Conservation (phyloP, 805 yeast genomes). For the Candida boidinii region DNA sequence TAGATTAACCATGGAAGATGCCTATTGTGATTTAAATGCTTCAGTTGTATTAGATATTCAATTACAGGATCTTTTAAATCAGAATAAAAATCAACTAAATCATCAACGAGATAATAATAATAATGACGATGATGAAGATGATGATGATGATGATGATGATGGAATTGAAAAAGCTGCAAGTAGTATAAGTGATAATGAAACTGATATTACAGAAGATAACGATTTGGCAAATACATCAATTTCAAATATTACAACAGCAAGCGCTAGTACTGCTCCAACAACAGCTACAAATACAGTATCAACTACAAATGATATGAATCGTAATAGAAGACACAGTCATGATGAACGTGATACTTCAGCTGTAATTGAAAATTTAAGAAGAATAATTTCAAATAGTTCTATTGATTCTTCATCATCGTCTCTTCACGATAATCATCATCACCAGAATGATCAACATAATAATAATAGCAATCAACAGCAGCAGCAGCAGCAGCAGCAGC, state of each 20-base stretch:
- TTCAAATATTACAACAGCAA: too few relatives aligned
- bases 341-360: too few relatives aligned
- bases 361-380: too few relatives aligned
- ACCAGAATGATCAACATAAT: neutral
- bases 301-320: too few relatives aligned
- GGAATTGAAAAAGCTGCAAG: neutral
- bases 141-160: neutral
- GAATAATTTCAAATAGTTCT: too few relatives aligned
- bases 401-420: too few relatives aligned
- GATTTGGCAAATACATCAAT: too few relatives aligned
- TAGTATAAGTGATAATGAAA: neutral
- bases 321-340: too few relatives aligned
- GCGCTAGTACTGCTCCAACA: too few relatives aligned
- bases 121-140: neutral
- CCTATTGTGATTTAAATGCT: slow-evolving; percentile 42
- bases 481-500: neutral
- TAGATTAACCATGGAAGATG: slow-evolving; percentile 68
- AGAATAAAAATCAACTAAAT: slow-evolving; percentile 14
- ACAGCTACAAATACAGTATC: too few relatives aligned
- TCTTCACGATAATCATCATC: too few relatives aligned
- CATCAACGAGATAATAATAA: neutral
- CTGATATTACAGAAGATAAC: too few relatives aligned
- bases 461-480: neutral
- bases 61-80: slow-evolving; percentile 20
- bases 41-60: slow-evolving; percentile 25